Conservation (phyloP, 495 filamentous ascomycete genomes). For the Penicillium nucicola region DNA sequence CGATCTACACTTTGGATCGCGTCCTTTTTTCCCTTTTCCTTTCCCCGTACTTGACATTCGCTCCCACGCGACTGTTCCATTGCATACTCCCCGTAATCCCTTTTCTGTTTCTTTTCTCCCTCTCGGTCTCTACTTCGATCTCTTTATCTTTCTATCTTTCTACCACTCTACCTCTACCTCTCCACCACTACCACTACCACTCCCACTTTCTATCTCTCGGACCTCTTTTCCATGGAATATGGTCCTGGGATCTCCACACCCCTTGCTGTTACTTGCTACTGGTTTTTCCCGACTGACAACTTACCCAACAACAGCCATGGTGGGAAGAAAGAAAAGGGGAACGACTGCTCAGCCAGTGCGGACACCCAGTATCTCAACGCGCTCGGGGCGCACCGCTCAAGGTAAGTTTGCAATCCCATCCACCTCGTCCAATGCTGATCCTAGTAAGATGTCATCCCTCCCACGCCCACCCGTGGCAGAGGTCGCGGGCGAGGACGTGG, state of each 20-base stretch:
- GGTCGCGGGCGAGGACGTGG: slow-evolving; percentile 18
- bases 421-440: background rate
- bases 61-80: no score
- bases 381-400: slow-evolving; percentile 17
- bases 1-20: no score
- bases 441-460: slow-evolving; percentile 8
- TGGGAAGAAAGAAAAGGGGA: slow-evolving; percentile 25
- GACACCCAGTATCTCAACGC: slow-evolving; percentile 19
- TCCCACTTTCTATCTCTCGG: background rate
- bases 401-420: slow-evolving; percentile 9
- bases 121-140: no score
- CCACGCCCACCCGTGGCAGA: slow-evolving; percentile 14
- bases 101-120: background rate
- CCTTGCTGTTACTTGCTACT: slow-evolving; percentile 7
- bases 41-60: no score
- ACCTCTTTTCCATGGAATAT: background rate
- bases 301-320: slow-evolving; percentile 29
- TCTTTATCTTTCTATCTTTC: no score
- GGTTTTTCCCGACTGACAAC: slow-evolving; percentile 6
- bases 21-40: no score
- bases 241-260: background rate
- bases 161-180: no score
- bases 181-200: no score
- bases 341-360: slow-evolving; percentile 10
- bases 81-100: background rate